Evolutionary conservation across 1,139 yeast genomes (phyloP).

Genomic region (Scheffersomyces quercinus): DNA sequence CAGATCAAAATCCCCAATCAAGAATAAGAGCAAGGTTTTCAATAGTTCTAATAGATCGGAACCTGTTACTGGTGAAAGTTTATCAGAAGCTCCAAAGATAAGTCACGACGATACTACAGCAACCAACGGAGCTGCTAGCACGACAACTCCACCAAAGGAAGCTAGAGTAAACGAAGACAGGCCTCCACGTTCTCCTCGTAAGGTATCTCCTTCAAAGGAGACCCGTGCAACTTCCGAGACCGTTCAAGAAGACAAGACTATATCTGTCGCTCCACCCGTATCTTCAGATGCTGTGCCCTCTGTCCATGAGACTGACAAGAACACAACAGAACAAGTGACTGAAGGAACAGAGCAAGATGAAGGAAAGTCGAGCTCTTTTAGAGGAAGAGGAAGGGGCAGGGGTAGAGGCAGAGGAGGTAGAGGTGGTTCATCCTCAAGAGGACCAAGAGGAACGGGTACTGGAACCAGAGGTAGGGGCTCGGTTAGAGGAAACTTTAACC

Average conservation of each 20-base stretch:
- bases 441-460: background rate
- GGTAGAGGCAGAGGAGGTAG: conserved; percentile 19
- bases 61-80: too few species aligned
- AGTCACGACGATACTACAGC: too few species aligned
- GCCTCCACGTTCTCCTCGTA: too few species aligned
- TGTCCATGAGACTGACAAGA: background rate
- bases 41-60: background rate
- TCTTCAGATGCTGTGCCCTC: background rate
- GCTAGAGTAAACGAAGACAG: too few species aligned
- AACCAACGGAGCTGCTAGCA: too few species aligned
- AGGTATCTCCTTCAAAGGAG: too few species aligned
- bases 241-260: background rate
- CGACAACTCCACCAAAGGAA: too few species aligned
- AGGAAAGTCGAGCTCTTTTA: conserved; percentile 10
- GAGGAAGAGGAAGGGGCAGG: conserved; percentile 10
- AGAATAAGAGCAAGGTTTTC: background rate
- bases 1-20: conserved; percentile 1
- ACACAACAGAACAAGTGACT: background rate
- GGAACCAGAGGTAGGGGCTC: conserved; percentile 3
- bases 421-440: conserved; percentile 8
- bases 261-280: background rate
- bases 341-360: conserved; percentile 6
- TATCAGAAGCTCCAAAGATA: too few species aligned
- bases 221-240: too few species aligned
- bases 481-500: conserved; percentile 19